Percentiles rank a stretch among this genome's conserved stretches.
Conservation (phyloP, 257 asterid genomes). For the Solanum chilense region DNA sequence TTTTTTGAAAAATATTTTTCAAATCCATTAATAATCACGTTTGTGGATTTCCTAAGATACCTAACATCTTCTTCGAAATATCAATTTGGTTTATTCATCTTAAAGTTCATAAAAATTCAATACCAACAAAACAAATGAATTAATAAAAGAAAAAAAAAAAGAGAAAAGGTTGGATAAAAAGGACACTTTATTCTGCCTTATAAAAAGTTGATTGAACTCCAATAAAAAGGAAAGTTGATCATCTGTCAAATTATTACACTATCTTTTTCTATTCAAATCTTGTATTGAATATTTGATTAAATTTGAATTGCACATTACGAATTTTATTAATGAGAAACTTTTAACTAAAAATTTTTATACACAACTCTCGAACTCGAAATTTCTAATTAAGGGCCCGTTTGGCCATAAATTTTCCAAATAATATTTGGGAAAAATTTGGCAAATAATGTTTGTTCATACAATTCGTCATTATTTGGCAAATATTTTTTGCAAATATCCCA, state of each 20-base stretch:
- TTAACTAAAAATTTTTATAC: too few relatives aligned
- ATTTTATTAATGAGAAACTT: too few relatives aligned
- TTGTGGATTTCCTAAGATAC: background rate
- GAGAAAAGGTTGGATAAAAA: background rate
- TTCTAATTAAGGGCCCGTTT: too few relatives aligned
- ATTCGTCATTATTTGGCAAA: too few relatives aligned
- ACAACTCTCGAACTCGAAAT: fast-evolving
- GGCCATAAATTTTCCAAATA: too few relatives aligned
- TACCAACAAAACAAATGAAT: background rate
- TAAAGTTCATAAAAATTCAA: background rate
- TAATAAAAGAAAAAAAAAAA: background rate
- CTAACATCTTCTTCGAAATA: background rate
- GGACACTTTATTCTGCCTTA: background rate
- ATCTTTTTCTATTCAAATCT: too few relatives aligned
- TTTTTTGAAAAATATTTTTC: background rate
- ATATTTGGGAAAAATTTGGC: too few relatives aligned
- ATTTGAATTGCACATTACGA: too few relatives aligned
- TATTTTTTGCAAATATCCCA: too few relatives aligned
- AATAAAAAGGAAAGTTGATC: background rate
- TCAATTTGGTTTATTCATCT: background rate
- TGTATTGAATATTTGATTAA: too few relatives aligned
- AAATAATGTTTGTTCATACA: too few relatives aligned
- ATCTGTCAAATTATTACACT: too few relatives aligned
- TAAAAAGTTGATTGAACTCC: background rate
- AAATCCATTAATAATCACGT: background rate